phyloP scores from a whole-genome alignment of 495 filamentous ascomycete genomes.

The Geoglossum glabrum region DNA sequence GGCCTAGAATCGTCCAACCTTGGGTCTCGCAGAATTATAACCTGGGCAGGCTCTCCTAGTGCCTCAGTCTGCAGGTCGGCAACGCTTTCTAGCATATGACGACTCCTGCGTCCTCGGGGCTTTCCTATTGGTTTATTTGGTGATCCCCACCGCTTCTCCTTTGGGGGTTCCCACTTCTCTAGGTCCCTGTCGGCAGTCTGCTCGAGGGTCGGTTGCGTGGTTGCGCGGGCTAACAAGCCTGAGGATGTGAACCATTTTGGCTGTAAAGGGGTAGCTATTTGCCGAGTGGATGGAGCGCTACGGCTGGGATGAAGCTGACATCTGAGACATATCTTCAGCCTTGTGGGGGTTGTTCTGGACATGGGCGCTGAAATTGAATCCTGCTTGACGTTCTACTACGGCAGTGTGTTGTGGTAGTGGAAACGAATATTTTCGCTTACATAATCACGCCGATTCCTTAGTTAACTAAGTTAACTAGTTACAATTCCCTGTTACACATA shows the following conservation, averaged over 20 bases:
- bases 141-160: no score
- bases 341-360: not conserved
- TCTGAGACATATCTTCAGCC: not conserved
- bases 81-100: not conserved
- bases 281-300: not conserved
- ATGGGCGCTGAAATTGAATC: not conserved
- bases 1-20: not conserved
- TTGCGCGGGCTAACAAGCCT: not conserved
- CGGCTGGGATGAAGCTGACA: not conserved
- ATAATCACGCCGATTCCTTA: no score
- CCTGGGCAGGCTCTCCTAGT: conserved; percentile 2
- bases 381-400: not conserved
- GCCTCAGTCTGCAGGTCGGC: conserved; percentile 1
- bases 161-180: not conserved
- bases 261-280: not conserved
- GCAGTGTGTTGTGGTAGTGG: no score
- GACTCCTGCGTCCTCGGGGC: not conserved
- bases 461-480: no score
- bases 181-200: not conserved
- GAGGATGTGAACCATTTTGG: not conserved
- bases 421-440: no score
- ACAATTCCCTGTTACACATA: no score
- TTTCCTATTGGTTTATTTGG: not conserved
- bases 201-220: not conserved
- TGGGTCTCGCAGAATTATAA: conserved; percentile 4